Evolutionary conservation across 73 alveolate genomes (phyloP).

Genomic region (Symbiodinium natans): DNA sequence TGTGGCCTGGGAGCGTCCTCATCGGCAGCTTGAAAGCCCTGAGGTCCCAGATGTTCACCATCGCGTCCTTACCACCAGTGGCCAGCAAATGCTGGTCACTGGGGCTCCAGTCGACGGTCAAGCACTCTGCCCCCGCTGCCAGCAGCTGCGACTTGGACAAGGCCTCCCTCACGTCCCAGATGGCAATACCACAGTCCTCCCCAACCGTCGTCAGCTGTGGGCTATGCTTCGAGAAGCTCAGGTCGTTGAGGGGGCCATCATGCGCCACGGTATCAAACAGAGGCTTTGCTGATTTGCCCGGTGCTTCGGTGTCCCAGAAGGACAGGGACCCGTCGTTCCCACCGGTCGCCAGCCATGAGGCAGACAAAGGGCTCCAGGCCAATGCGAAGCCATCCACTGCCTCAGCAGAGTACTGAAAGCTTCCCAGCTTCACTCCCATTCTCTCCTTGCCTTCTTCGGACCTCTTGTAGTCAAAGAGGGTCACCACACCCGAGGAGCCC

Average conservation of each 20-base stretch:
- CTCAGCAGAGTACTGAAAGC: not conserved
- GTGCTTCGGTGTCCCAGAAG: conserved; percentile 51
- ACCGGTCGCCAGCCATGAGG: not conserved
- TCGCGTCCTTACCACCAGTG: conserved; percentile 46
- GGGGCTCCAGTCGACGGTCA: conserved; percentile 58
- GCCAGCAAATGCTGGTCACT: conserved; percentile 1
- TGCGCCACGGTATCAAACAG: conserved; percentile 35
- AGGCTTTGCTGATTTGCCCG: not conserved
- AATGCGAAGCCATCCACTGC: conserved; percentile 50
- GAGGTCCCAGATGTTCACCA: conserved; percentile 53
- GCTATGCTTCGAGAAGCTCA: conserved; percentile 12
- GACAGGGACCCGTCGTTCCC: conserved; percentile 36
- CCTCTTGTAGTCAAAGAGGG: not conserved
- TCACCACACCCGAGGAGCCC: conserved; percentile 32
- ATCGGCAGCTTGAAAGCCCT: not conserved
- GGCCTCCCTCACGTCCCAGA: conserved; percentile 42
- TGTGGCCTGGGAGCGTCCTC: not conserved
- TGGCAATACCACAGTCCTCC: not conserved
- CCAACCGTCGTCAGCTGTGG: conserved; percentile 43
- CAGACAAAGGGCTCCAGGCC: conserved; percentile 36
- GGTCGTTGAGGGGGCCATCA: not conserved
- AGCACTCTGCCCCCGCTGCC: conserved; percentile 4
- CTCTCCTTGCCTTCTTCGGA: too few species aligned
- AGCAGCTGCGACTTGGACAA: not conserved
- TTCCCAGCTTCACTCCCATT: not conserved